Conservation (phyloP, 2,329 filamentous ascomycete genomes). For the Clarireedia monteithiana region DNA sequence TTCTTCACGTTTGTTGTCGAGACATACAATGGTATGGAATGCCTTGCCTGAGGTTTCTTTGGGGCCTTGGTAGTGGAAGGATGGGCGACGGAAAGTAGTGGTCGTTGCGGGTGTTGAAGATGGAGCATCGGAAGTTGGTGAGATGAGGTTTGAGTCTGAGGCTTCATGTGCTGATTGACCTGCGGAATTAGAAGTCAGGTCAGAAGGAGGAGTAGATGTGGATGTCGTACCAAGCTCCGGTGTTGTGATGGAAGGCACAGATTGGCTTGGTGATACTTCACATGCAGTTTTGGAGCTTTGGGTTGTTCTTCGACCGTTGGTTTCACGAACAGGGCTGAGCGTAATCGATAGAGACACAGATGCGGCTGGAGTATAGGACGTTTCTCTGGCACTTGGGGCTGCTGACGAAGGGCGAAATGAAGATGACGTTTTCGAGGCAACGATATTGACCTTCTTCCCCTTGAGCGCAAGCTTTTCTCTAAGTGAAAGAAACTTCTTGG, state of each 20-base stretch:
- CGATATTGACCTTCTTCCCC: slow-evolving; percentile 24
- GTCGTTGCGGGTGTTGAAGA: not conserved
- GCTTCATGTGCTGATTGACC: not conserved
- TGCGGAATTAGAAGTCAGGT: not conserved
- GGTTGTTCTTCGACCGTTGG: not conserved
- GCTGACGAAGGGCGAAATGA: not conserved
- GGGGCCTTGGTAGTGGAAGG: not conserved
- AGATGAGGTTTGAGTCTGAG: not conserved
- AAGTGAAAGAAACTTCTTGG: slow-evolving; percentile 19
- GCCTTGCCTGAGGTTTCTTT: slow-evolving; percentile 7
- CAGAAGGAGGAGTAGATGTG: not conserved
- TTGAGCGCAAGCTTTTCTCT: slow-evolving; percentile 26
- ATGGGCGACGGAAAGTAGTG: not conserved
- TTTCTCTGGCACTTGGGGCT: not conserved
- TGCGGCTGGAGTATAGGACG: not conserved
- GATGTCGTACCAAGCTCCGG: not conserved
- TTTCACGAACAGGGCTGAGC: not conserved
- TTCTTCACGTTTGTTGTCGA: not conserved
- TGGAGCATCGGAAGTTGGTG: not conserved
- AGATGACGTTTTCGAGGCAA: slow-evolving; percentile 13
- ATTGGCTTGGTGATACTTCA: not conserved
- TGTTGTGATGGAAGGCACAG: not conserved
- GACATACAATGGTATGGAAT: slow-evolving; percentile 21
- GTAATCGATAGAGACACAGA: not conserved
- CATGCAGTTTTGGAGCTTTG: not conserved